Base-by-base conservation (phyloP, 371 early-diverging fungal genomes). In the Dichotomocladium elegans region DNA sequence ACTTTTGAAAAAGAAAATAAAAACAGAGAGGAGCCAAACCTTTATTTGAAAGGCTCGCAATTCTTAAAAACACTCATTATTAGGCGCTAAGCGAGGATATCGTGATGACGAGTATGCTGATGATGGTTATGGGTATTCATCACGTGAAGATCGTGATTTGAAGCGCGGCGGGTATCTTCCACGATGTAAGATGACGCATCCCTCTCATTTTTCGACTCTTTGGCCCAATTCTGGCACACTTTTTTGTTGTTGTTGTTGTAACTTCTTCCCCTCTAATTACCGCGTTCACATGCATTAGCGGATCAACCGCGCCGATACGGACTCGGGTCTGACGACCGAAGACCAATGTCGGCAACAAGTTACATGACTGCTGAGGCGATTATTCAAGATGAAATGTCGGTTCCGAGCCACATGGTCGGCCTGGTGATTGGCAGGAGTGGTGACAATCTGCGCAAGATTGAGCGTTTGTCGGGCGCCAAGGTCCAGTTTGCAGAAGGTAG, bases 391-490 rank as follows among this genome's bases (percentile, higher is more conserved):
- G 71, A 86, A 49, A 79, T 84, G 41, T 61, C 53, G 24, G 86
- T 91, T 0, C 88, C 89, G 4, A 76, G 78, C 46, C 76, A 70
- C 37, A 79, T 87, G 62, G 91, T 92, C 12, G 94, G 94, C 3
- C 60, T 92, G 40, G 79, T 95, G 35, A 95, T 94, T 64, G 94
- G 94, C 8, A 77, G 86, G 33, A 83, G 84, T 15, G 94, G 93
- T 10, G 92, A 90, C 46, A 90, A 85, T 63, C 64, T 94, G 51
- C 86, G 89, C 61, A 68, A 83, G 27, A 89, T 93, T 55, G 91
- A 93, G 66, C 70, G 81, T 26, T 72, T 78, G 42, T 76, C 84
- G n/a, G 85, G 85, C 30, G 83, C 83, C 28, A 78, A 77, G 41
- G 79, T 93, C 11, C 89, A 89, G 60, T 82, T 92, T 64, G 66